These are phyloP conservation scores for Suhomyces bribrorum DNA, from an alignment of 1,139 yeast genomes.

Conservation along the genomic window DNA sequence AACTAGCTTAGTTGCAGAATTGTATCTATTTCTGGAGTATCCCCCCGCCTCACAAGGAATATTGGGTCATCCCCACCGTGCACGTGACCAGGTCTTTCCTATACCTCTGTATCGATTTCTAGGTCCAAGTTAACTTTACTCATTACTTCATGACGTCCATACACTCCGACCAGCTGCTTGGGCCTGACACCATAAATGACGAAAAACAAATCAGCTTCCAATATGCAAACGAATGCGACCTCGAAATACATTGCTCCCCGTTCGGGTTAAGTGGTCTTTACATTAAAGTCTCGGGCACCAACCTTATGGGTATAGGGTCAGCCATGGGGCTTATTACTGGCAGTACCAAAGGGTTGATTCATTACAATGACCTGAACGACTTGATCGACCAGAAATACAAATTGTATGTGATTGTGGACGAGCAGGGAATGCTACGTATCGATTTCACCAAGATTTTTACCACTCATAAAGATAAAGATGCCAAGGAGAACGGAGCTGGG, in stretches of 20 bases:
- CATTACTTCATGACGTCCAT: background rate
- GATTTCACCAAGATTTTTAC: constrained; percentile 54
- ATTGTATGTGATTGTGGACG: constrained; percentile 53
- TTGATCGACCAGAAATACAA: constrained; percentile 52
- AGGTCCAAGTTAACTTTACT: too few species aligned
- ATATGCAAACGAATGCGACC: constrained; percentile 53
- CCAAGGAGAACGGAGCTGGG: constrained; percentile 12
- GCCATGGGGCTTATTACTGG: constrained; percentile 62
- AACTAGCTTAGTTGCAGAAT: too few species aligned
- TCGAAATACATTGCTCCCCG: constrained; percentile 60
- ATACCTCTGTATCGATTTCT: too few species aligned
- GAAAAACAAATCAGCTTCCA: constrained; percentile 36
- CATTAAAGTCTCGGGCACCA: constrained; percentile 52
- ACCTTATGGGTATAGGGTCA: constrained; percentile 57
- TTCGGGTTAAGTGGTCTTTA: constrained; percentile 59
- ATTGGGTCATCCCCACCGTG: background rate
- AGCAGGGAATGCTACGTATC: constrained; percentile 49
- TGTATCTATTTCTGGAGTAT: too few species aligned
- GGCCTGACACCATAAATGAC: constrained; percentile 1
- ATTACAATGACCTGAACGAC: constrained; percentile 53
- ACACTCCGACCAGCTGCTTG: background rate
- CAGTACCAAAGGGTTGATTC: constrained; percentile 50
- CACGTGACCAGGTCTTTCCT: background rate
- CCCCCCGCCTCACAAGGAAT: too few species aligned
- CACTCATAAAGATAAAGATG: constrained; percentile 16